Evolutionary conservation across 2,329 filamentous ascomycete genomes (phyloP).

Genomic region (Aspergillus sergii): DNA sequence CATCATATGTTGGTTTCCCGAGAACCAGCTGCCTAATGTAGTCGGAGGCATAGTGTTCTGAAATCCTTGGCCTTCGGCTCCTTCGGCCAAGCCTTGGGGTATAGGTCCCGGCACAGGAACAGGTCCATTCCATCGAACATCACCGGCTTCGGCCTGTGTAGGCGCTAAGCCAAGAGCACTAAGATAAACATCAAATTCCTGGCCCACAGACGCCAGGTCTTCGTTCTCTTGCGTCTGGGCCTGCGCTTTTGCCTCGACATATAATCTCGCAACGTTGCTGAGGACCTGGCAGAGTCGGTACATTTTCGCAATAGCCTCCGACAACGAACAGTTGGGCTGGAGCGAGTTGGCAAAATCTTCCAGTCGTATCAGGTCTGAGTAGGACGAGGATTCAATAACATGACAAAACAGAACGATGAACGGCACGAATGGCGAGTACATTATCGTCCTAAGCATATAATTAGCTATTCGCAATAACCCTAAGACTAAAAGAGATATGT

Average conservation of each 20-base stretch:
- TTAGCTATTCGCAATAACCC: neutral
- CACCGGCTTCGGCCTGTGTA: constrained; percentile 17
- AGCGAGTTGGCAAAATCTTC: constrained; percentile 61
- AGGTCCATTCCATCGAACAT: constrained; percentile 13
- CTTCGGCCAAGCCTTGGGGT: constrained; percentile 14
- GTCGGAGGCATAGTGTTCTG: constrained; percentile 27
- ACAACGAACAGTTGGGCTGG: constrained; percentile 53
- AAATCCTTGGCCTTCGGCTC: constrained; percentile 17
- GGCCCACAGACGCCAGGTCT: constrained; percentile 54
- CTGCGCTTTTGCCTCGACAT: constrained; percentile 65
- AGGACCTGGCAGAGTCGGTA: constrained; percentile 66
- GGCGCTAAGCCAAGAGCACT: constrained; percentile 64
- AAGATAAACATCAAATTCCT: constrained; percentile 67
- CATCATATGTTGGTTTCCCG: constrained; percentile 66
- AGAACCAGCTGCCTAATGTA: constrained; percentile 66
- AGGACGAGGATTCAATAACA: constrained; percentile 54
- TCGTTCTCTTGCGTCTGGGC: constrained; percentile 51
- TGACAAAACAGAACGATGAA: constrained; percentile 55
- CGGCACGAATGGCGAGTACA: constrained; percentile 52
- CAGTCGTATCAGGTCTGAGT: constrained; percentile 57
- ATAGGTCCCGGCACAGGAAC: constrained; percentile 5
- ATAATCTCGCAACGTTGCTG: constrained; percentile 62
- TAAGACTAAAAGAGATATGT: neutral
- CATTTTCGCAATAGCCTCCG: constrained; percentile 62
- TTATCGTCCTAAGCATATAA: constrained; percentile 33